Percentiles rank a stretch among this genome's conserved stretches.
phyloP scores from a whole-genome alignment of 2,329 filamentous ascomycete species.

The Fusarium euwallaceae region DNA sequence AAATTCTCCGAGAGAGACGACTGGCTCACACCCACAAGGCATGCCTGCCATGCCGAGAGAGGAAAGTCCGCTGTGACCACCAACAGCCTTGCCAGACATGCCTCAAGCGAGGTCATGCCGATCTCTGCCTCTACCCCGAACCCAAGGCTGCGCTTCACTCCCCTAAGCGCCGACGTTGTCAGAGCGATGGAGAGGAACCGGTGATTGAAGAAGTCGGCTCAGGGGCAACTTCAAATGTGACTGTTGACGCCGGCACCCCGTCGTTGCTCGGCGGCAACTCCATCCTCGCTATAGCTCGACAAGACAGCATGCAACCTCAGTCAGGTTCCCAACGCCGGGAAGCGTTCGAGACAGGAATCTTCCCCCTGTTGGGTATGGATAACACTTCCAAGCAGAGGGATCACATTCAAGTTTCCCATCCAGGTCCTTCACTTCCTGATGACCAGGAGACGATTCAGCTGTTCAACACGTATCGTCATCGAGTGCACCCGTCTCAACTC shows the following conservation, averaged over 20 bases:
- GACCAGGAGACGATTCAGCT: slow-evolving; percentile 30
- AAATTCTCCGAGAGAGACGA: slow-evolving; percentile 14
- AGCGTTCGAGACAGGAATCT: slow-evolving; percentile 34
- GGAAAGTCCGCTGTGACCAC: slow-evolving; percentile 29
- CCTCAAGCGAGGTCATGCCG: slow-evolving; percentile 23
- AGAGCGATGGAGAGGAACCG: neutral
- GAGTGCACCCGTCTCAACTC: slow-evolving; percentile 32
- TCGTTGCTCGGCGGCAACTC: slow-evolving; percentile 31
- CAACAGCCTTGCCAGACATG: slow-evolving; percentile 30
- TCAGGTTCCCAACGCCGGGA: slow-evolving; percentile 17
- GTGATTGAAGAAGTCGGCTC: neutral
- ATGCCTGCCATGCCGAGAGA: slow-evolving; percentile 28
- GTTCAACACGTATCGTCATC: slow-evolving; percentile 28
- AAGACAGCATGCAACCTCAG: slow-evolving; percentile 5
- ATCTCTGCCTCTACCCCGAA: slow-evolving; percentile 21
- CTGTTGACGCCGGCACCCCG: neutral
- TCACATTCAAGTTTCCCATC: neutral
- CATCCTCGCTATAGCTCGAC: slow-evolving; percentile 27
- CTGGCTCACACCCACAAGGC: slow-evolving; percentile 58
- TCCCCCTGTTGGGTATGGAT: slow-evolving; percentile 32
- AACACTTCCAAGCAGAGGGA: neutral
- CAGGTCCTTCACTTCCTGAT: neutral
- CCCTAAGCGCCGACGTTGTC: neutral
- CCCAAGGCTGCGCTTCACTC: neutral
- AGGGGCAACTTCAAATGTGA: neutral